Percentiles rank a stretch among this genome's conserved stretches.
Conservation (phyloP, 2,329 filamentous ascomycete genomes). For the Macrophomina phaseolina region DNA sequence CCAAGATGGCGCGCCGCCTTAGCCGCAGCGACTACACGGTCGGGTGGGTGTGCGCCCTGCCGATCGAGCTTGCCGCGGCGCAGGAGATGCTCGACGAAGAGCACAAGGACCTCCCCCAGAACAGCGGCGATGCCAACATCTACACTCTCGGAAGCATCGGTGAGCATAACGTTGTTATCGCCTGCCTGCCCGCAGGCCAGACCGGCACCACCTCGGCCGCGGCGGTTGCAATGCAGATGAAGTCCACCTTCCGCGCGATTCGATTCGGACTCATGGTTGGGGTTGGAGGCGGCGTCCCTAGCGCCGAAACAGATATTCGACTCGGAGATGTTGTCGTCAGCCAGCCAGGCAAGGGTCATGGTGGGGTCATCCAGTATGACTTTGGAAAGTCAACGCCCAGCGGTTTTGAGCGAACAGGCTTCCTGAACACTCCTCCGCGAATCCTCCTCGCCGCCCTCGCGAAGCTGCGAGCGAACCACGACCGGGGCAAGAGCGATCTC, state of each 20-base stretch:
- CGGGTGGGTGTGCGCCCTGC: slow-evolving; percentile 43
- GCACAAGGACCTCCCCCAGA: slow-evolving; percentile 30
- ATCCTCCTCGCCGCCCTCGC: slow-evolving; percentile 29
- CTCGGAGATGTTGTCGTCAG: slow-evolving; percentile 38
- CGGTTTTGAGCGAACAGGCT: slow-evolving; percentile 29
- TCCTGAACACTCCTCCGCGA: slow-evolving; percentile 28
- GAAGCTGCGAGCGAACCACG: slow-evolving; percentile 27
- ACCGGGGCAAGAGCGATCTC: slow-evolving; percentile 19
- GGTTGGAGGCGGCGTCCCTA: slow-evolving; percentile 45
- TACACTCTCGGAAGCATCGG: slow-evolving; percentile 37
- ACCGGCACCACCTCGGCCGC: slow-evolving; percentile 44
- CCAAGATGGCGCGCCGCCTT: slow-evolving; percentile 29
- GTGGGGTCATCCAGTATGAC: slow-evolving; percentile 36
- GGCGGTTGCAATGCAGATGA: slow-evolving; percentile 40
- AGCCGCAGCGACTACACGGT: slow-evolving; percentile 36
- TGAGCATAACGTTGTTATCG: slow-evolving; percentile 43
- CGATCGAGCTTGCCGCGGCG: slow-evolving; percentile 39
- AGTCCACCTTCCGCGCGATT: slow-evolving; percentile 40
- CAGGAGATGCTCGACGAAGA: slow-evolving; percentile 39
- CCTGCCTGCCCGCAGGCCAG: slow-evolving; percentile 39
- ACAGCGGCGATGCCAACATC: slow-evolving; percentile 32
- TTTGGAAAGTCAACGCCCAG: slow-evolving; percentile 30
- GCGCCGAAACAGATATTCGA: slow-evolving; percentile 32
- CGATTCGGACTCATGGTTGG: slow-evolving; percentile 52
- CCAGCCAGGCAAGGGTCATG: slow-evolving; percentile 30